phyloP scores from a whole-genome alignment of 164 flowering plant genomes.

The Umbilicus rupestris region DNA sequence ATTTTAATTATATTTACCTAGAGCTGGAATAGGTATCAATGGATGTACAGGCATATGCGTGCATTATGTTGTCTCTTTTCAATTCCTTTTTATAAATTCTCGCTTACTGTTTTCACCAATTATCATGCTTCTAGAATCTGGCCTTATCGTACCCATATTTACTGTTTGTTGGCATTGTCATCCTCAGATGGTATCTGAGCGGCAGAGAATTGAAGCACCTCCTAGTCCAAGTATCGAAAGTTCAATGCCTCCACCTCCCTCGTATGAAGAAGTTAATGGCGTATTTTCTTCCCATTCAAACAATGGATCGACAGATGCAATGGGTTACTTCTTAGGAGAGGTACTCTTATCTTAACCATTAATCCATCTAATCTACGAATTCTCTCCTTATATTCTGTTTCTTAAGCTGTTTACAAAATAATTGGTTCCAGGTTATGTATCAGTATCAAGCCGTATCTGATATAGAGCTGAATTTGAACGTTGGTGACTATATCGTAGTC shows the following conservation, averaged over 20 bases:
- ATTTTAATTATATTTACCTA: too few species aligned
- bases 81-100: too few species aligned
- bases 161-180: not conserved
- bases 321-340: slow-evolving; percentile 84
- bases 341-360: slow-evolving; percentile 17
- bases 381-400: not conserved
- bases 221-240: slow-evolving; percentile 39
- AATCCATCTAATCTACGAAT: not conserved
- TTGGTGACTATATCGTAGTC: slow-evolving; percentile 84
- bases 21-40: too few species aligned
- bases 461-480: slow-evolving; percentile 67
- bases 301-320: slow-evolving; percentile 48
- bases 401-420: not conserved
- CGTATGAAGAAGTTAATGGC: slow-evolving; percentile 68
- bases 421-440: slow-evolving; percentile 49
- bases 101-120: too few species aligned
- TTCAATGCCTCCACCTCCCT: slow-evolving; percentile 61
- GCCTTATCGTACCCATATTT: not conserved
- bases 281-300: slow-evolving; percentile 37
- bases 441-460: slow-evolving; percentile 73
- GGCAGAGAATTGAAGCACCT: slow-evolving; percentile 74
- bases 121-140: not conserved
- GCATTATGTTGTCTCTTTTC: too few species aligned
- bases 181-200: slow-evolving; percentile 70
- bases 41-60: too few species aligned